phyloP scores from a whole-genome alignment of 208 protist genomes.

The Leishmania turanica region DNA sequence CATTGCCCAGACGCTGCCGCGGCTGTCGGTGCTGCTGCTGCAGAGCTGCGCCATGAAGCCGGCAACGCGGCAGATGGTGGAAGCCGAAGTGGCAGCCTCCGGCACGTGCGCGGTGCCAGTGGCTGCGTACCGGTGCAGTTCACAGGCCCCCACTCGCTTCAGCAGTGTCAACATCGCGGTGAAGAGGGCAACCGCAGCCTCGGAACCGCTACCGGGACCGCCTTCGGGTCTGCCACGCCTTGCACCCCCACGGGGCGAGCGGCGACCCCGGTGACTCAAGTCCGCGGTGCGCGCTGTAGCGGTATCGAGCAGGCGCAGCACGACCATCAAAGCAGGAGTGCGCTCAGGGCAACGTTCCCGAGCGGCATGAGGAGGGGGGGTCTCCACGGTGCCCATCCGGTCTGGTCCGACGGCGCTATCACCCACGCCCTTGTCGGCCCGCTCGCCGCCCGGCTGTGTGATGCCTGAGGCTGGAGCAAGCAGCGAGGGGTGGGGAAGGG shows the following conservation, averaged over 20 bases:
- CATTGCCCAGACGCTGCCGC: slow-evolving; percentile 39
- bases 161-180: background rate
- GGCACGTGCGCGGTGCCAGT: slow-evolving; percentile 8
- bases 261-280: slow-evolving; percentile 2
- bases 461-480: background rate
- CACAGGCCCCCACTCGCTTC: background rate
- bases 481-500: background rate
- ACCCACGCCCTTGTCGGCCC: background rate
- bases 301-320: slow-evolving; percentile 1
- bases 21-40: slow-evolving; percentile 37
- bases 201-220: background rate
- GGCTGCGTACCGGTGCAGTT: background rate
- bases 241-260: slow-evolving; percentile 1
- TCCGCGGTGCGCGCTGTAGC: slow-evolving; percentile 19
- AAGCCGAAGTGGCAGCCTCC: slow-evolving; percentile 23
- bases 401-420: background rate
- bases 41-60: slow-evolving; percentile 44
- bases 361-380: slow-evolving; percentile 1
- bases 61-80: slow-evolving; percentile 21
- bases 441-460: background rate
- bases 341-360: background rate
- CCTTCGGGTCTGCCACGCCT: slow-evolving; percentile 16
- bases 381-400: background rate
- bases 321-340: background rate
- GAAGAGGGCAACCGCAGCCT: background rate